A percentile compares a stretch with the other conserved stretches of the same genome.
Evolutionary conservation across 441 rosid species (phyloP).

Genomic region (Monsonia emarginata): DNA sequence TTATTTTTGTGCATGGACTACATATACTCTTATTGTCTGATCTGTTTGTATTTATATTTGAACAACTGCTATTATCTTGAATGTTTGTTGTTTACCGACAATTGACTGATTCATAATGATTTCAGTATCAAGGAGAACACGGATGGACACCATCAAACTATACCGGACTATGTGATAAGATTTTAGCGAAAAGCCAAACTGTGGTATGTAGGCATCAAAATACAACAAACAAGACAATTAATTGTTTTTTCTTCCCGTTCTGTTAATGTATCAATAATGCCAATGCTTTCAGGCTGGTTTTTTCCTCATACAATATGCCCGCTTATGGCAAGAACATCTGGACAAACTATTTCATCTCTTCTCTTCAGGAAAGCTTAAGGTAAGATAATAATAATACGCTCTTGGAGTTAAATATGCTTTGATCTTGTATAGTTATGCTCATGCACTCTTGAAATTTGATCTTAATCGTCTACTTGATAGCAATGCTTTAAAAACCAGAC

Average conservation of each 20-base stretch:
- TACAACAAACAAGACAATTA: not conserved
- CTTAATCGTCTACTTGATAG: not conserved
- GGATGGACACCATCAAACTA: conserved; percentile 88
- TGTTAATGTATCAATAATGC: not conserved
- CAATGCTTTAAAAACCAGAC: not conserved
- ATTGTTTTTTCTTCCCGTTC: not conserved
- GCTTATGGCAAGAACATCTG: conserved; percentile 74
- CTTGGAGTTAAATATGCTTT: not conserved
- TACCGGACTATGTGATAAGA: conserved; percentile 82
- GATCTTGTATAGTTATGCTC: not conserved
- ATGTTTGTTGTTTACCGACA: not conserved
- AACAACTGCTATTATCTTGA: not conserved
- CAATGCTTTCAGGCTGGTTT: conserved; percentile 67
- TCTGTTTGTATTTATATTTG: too few species aligned
- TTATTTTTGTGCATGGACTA: too few species aligned
- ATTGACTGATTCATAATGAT: conserved; percentile 13
- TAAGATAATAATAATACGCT: conserved; percentile 24
- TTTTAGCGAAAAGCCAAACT: conserved; percentile 84
- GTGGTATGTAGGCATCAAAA: conserved; percentile 50
- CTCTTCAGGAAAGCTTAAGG: conserved; percentile 81
- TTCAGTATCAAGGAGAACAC: conserved; percentile 80
- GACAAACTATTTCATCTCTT: conserved; percentile 52
- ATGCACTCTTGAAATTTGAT: not conserved
- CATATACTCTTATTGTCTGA: too few species aligned
- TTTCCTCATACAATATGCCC: conserved; percentile 65